phyloP scores from a whole-genome alignment of 768 basidiomycete genomes.

The Tricholoma matsutake region DNA sequence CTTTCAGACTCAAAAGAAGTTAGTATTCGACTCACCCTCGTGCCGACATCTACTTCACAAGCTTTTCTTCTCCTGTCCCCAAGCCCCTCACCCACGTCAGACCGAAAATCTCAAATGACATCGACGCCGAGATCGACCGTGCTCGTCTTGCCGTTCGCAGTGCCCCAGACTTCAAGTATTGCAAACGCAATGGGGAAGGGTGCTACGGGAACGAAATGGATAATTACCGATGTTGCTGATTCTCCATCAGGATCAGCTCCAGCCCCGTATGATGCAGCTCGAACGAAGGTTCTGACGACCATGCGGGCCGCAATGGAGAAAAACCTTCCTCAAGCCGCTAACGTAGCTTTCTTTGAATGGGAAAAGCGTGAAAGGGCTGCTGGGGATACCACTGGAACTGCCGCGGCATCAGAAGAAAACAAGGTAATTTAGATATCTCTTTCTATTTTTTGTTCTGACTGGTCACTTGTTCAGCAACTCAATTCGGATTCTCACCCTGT shows the following conservation, averaged over 20 bases:
- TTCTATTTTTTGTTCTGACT: background rate
- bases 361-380: conserved; percentile 32
- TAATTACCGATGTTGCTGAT: background rate
- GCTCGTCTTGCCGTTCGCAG: conserved; percentile 54
- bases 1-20: conserved; percentile 28
- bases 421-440: background rate
- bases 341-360: conserved; percentile 63
- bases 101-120: conserved; percentile 20
- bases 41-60: conserved; percentile 40
- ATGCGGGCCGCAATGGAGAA: conserved; percentile 23
- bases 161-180: conserved; percentile 56
- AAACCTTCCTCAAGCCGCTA: conserved; percentile 49
- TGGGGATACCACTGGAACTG: conserved; percentile 15
- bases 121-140: conserved; percentile 46
- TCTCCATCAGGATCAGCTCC: background rate
- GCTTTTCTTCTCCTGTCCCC: conserved; percentile 51
- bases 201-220: conserved; percentile 26
- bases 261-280: conserved; percentile 2
- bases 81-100: conserved; percentile 11
- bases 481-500: conserved; percentile 2
- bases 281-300: conserved; percentile 19
- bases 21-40: conserved; percentile 29
- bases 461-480: background rate
- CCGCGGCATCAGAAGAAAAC: background rate
- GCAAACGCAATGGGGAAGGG: conserved; percentile 60